Percentiles rank a stretch among this genome's conserved stretches.
Evolutionary conservation across 345 rosid genomes (phyloP).

Genomic region (Euphorbia pulcherrima): DNA sequence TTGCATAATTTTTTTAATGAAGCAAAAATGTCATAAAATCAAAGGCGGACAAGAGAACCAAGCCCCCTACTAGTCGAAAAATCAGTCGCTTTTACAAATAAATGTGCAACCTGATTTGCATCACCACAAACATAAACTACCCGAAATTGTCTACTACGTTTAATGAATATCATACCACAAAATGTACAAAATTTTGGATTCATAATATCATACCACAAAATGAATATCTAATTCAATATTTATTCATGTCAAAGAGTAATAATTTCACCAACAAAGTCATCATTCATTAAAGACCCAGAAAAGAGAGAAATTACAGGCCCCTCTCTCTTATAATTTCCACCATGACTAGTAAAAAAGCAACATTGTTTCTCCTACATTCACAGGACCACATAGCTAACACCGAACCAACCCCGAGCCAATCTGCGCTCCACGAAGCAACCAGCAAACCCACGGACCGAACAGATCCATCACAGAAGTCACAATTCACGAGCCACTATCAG

Average conservation of each 20-base stretch:
- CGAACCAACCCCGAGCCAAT: background rate
- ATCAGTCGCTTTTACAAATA: no score
- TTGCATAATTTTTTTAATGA: no score
- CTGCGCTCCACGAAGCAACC: background rate
- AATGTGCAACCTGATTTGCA: no score
- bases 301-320: background rate
- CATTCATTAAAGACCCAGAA: background rate
- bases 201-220: no score
- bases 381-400: background rate
- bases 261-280: background rate
- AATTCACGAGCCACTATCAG: background rate
- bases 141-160: no score
- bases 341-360: background rate
- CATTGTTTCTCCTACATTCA: conserved; percentile 2
- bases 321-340: background rate
- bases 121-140: no score
- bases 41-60: no score
- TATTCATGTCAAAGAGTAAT: background rate
- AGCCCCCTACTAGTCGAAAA: no score
- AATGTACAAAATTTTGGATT: no score
- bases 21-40: no score
- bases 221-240: background rate
- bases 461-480: background rate
- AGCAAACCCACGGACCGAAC: background rate
- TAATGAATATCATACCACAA: no score